A percentile compares a stretch with the other conserved stretches of the same genome.
Conservation (phyloP, 1,284 basidiomycete species). For the Microbotryomycetes sp. region DNA sequence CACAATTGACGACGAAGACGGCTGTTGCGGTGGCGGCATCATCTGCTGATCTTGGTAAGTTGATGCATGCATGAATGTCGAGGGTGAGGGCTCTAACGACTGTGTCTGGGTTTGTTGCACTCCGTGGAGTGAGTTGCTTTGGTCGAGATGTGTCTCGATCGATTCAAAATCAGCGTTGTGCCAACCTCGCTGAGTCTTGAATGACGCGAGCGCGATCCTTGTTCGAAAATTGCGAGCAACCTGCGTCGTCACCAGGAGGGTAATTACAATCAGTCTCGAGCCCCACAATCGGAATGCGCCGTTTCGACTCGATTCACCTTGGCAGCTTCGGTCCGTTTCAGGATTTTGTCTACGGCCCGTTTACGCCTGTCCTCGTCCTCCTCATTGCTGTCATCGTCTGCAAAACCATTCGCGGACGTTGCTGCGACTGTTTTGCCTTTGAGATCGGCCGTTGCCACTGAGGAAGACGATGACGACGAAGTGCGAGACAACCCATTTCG, state of each 20-base stretch:
- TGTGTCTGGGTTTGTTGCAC: background rate
- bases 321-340: constrained; percentile 23
- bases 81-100: background rate
- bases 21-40: background rate
- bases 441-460: background rate
- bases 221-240: constrained; percentile 31
- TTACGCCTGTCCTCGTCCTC: constrained; percentile 5
- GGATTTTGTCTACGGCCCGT: constrained; percentile 19
- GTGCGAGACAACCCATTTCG: too few relatives aligned
- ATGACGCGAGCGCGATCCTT: constrained; percentile 34
- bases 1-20: background rate
- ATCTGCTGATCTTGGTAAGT: background rate
- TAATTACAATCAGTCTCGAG: background rate
- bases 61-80: background rate
- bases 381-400: background rate
- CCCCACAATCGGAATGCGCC: background rate
- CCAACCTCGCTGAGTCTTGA: constrained; percentile 34
- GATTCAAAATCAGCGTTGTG: constrained; percentile 27
- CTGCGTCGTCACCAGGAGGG: constrained; percentile 15
- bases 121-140: constrained; percentile 7
- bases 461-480: background rate
- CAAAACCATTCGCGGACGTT: background rate
- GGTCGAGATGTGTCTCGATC: constrained; percentile 32
- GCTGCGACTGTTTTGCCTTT: background rate
- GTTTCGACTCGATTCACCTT: constrained; percentile 15